phyloP scores from a whole-genome alignment of 2,329 filamentous ascomycete species.

The Clonostachys chloroleuca region DNA sequence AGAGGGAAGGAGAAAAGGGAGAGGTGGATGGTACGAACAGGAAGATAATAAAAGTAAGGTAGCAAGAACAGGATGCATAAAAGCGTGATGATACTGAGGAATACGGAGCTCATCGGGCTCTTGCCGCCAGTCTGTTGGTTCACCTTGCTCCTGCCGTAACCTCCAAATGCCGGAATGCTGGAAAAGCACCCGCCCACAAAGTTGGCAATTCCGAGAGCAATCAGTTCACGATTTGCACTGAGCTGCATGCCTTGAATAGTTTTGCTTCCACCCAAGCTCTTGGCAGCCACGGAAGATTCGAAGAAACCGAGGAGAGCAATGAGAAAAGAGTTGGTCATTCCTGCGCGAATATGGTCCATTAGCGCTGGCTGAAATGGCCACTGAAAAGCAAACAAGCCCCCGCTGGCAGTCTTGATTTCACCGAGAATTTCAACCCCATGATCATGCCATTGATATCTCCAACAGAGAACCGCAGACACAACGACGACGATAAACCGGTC shows the following conservation, averaged over 20 bases:
- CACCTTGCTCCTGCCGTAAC: slow-evolving; percentile 93
- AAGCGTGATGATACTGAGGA: slow-evolving; percentile 78
- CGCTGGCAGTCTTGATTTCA: slow-evolving; percentile 68
- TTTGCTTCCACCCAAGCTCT: slow-evolving; percentile 70
- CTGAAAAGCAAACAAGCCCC: slow-evolving; percentile 71
- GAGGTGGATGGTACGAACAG: slow-evolving; percentile 52
- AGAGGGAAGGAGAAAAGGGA: background rate
- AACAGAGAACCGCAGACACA: slow-evolving; percentile 75
- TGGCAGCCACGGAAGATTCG: slow-evolving; percentile 93
- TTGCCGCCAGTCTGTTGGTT: slow-evolving; percentile 88
- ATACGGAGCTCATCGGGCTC: slow-evolving; percentile 89
- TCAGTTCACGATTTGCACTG: slow-evolving; percentile 88
- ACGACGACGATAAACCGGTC: slow-evolving; percentile 90
- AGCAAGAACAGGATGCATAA: slow-evolving; percentile 77
- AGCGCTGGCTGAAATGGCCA: slow-evolving; percentile 79
- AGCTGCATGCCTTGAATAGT: slow-evolving; percentile 76
- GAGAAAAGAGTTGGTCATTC: slow-evolving; percentile 86
- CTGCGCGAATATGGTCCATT: slow-evolving; percentile 77
- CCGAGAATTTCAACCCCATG: slow-evolving; percentile 82
- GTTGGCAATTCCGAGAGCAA: slow-evolving; percentile 87
- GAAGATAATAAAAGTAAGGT: slow-evolving; percentile 91
- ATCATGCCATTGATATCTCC: slow-evolving; percentile 71
- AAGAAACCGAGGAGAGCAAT: slow-evolving; percentile 98
- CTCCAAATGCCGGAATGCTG: slow-evolving; percentile 89
- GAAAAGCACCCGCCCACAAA: slow-evolving; percentile 89